Evolutionary conservation across 176 grass and related monocot genomes (phyloP).

Genomic region (Aegilops tauschii): DNA sequence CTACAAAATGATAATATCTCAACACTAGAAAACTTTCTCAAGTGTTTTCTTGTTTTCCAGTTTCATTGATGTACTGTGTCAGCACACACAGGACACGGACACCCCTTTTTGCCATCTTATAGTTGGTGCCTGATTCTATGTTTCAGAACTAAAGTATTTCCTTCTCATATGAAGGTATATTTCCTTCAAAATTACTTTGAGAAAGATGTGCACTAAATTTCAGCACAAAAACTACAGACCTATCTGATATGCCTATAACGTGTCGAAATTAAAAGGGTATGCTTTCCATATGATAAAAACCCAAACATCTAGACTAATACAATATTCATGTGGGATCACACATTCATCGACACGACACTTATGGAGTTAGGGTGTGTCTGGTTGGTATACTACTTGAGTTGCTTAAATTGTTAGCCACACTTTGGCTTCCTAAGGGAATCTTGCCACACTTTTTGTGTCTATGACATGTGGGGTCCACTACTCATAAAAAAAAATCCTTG

Average conservation of each 20-base stretch:
- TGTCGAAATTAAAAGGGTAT: neutral
- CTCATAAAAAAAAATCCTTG: too few species aligned
- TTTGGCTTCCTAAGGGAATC: too few species aligned
- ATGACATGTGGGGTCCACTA: too few species aligned
- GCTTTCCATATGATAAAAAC: neutral
- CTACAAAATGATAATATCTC: neutral
- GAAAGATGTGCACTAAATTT: neutral
- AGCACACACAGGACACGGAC: too few species aligned
- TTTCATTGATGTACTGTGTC: neutral
- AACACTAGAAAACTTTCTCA: neutral
- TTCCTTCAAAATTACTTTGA: neutral
- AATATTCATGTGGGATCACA: conserved; percentile 12
- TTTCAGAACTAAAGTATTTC: neutral
- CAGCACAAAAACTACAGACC: neutral
- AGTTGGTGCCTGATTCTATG: neutral
- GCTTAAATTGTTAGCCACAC: too few species aligned
- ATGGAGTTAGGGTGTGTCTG: too few species aligned
- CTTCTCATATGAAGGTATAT: neutral
- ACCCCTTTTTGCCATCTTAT: neutral
- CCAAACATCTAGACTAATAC: neutral
- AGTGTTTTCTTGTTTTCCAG: neutral
- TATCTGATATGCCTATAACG: neutral
- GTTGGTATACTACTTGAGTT: too few species aligned
- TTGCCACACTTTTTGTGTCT: too few species aligned
- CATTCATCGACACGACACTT: neutral